These are phyloP conservation scores for Fagus sylvatica DNA, from an alignment of 306 rosid species.

Conservation along the genomic window DNA sequence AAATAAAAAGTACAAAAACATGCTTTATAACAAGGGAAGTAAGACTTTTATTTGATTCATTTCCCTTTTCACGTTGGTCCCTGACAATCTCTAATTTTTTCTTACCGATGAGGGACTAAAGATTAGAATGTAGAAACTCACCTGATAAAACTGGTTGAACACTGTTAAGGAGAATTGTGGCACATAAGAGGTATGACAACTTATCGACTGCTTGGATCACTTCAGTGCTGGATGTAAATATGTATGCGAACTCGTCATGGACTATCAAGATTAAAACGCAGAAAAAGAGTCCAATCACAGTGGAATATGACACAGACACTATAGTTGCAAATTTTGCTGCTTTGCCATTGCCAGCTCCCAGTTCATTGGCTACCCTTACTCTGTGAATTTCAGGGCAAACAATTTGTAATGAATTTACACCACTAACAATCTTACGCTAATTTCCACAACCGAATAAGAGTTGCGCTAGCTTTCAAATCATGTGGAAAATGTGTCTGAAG, in stretches of 20 bases:
- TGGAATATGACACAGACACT: slow-evolving; percentile 54
- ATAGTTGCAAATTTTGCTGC: slow-evolving; percentile 61
- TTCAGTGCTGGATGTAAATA: slow-evolving; percentile 51
- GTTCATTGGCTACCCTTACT: slow-evolving; percentile 72
- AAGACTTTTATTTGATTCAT: too few relatives aligned
- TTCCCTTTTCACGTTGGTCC: too few relatives aligned
- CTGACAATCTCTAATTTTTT: too few relatives aligned
- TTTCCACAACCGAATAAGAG: too few relatives aligned
- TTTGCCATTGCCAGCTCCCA: slow-evolving; percentile 71
- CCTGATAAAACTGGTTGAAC: slow-evolving; percentile 74
- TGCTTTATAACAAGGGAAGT: too few relatives aligned
- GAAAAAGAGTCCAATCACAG: slow-evolving; percentile 46
- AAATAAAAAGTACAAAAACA: too few relatives aligned
- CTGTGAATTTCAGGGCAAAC: slow-evolving; percentile 23
- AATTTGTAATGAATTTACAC: not conserved
- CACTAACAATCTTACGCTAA: too few relatives aligned
- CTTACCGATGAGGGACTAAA: not conserved
- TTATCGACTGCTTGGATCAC: slow-evolving; percentile 50
- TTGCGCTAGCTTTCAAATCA: too few relatives aligned
- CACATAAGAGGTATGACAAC: slow-evolving; percentile 48
- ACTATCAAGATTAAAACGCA: slow-evolving; percentile 40
- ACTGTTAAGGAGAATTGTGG: slow-evolving; percentile 65
- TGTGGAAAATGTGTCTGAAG: too few relatives aligned
- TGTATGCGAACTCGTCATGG: slow-evolving; percentile 41
- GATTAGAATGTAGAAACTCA: not conserved